Conservation (phyloP, 2,329 filamentous ascomycete genomes). For the Calycina herbarum region DNA sequence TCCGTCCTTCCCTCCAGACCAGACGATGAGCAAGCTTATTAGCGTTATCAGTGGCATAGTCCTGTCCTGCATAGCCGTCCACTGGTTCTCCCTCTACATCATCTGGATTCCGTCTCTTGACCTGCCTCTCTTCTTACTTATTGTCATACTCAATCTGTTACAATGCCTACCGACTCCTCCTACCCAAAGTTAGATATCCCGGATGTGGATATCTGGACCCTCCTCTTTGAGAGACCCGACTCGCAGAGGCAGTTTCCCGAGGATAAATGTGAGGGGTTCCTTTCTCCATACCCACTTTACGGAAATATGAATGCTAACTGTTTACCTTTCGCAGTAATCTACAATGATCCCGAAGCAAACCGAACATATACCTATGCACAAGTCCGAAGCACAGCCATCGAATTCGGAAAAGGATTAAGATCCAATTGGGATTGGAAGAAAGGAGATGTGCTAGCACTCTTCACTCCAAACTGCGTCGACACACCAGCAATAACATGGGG, state of each 20-base stretch:
- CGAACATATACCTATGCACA: constrained; percentile 69
- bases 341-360: constrained; percentile 71
- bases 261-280: constrained; percentile 61
- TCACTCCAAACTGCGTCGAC: constrained; percentile 84
- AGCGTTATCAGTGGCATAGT: constrained; percentile 30
- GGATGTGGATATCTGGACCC: constrained; percentile 72
- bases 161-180: constrained; percentile 35
- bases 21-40: constrained; percentile 23
- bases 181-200: constrained; percentile 61
- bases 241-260: constrained; percentile 65
- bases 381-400: constrained; percentile 62
- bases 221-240: constrained; percentile 70
- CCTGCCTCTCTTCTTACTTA: constrained; percentile 29
- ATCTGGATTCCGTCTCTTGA: constrained; percentile 32
- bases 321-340: constrained; percentile 59
- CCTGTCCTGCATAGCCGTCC: constrained; percentile 22
- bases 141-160: constrained; percentile 32
- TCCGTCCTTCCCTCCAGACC: not conserved
- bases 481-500: constrained; percentile 77
- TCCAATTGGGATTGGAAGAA: constrained; percentile 75
- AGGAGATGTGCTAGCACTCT: constrained; percentile 80
- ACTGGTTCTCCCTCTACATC: constrained; percentile 29
- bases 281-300: not conserved
- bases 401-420: constrained; percentile 80
- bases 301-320: not conserved